phyloP scores from a whole-genome alignment of 1,284 basidiomycete genomes.

The Termitomyces sp. region DNA sequence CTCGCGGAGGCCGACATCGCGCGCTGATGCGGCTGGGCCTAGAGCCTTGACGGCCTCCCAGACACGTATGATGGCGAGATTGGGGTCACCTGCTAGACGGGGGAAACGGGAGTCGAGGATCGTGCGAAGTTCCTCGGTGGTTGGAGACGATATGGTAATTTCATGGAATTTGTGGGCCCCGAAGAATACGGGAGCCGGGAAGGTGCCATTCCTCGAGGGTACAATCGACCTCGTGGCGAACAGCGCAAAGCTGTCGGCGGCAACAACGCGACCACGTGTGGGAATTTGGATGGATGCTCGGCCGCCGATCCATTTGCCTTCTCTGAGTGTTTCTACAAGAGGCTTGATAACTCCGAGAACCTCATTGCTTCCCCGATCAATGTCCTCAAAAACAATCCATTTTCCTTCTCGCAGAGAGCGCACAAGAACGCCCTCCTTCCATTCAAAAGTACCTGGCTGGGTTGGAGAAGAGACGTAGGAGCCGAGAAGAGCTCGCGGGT shows the following conservation, averaged over 20 bases:
- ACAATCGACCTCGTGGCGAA: slow-evolving; percentile 75
- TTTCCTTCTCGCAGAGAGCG: slow-evolving; percentile 87
- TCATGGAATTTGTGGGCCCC: slow-evolving; percentile 81
- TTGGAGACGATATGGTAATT: slow-evolving; percentile 59
- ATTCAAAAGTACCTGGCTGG: slow-evolving; percentile 88
- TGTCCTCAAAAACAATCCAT: slow-evolving; percentile 93
- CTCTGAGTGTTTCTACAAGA: slow-evolving; percentile 74
- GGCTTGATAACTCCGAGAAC: slow-evolving; percentile 82
- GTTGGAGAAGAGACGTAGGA: slow-evolving; percentile 89
- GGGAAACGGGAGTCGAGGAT: slow-evolving; percentile 71
- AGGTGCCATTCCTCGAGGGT: slow-evolving; percentile 38
- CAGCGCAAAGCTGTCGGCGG: slow-evolving; percentile 70
- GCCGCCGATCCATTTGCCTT: slow-evolving; percentile 74
- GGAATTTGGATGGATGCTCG: slow-evolving; percentile 68
- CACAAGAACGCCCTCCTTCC: slow-evolving; percentile 93
- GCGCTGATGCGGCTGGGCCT: slow-evolving; percentile 46
- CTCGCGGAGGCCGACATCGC: slow-evolving; percentile 77
- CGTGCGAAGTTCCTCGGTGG: slow-evolving; percentile 57
- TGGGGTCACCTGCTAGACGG: slow-evolving; percentile 46
- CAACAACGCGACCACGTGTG: slow-evolving; percentile 63
- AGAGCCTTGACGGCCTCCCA: slow-evolving; percentile 57
- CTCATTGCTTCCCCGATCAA: slow-evolving; percentile 86
- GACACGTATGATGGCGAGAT: slow-evolving; percentile 50
- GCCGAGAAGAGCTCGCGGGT: slow-evolving; percentile 90
- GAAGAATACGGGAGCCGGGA: slow-evolving; percentile 64